A percentile compares a stretch with the other conserved stretches of the same genome.
Conservation (phyloP, 192 early-diverging fungal species). For the Thamnidium elegans region DNA sequence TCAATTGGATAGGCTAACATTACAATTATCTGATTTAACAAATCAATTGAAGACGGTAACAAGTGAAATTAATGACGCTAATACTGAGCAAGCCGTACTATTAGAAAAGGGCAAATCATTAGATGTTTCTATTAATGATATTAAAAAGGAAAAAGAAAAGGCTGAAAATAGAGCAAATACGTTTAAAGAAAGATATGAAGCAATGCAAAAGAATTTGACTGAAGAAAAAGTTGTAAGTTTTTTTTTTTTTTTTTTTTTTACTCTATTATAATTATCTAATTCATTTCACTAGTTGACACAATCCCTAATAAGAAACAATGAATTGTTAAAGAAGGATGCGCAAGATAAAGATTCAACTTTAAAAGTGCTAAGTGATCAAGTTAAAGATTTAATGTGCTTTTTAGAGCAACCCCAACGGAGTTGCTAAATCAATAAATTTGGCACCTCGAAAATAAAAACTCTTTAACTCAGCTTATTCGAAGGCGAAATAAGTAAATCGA, state of each 20-base stretch:
- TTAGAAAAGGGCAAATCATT: not conserved
- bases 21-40: constrained; percentile 48
- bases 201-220: constrained; percentile 54
- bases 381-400: constrained; percentile 89
- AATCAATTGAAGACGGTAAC: constrained; percentile 27
- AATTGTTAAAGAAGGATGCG: constrained; percentile 50
- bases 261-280: too few species aligned
- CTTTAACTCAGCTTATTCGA: too few species aligned
- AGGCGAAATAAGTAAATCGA: too few species aligned
- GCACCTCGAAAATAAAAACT: too few species aligned
- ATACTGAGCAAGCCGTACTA: constrained; percentile 1
- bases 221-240: constrained; percentile 74
- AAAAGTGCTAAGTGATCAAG: constrained; percentile 77
- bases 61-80: not conserved
- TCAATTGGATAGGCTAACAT: constrained; percentile 50
- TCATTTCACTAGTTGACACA: constrained; percentile 29
- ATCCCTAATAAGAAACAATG: constrained; percentile 65
- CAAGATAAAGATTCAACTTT: constrained; percentile 57
- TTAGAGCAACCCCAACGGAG: too few species aligned
- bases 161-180: constrained; percentile 58
- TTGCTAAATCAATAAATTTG: too few species aligned
- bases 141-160: constrained; percentile 45
- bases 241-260: constrained; percentile 20
- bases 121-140: constrained; percentile 12
- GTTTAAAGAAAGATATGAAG: constrained; percentile 50